Evolutionary conservation across 495 filamentous ascomycete genomes (phyloP).

Genomic region (Poronia punctata): DNA sequence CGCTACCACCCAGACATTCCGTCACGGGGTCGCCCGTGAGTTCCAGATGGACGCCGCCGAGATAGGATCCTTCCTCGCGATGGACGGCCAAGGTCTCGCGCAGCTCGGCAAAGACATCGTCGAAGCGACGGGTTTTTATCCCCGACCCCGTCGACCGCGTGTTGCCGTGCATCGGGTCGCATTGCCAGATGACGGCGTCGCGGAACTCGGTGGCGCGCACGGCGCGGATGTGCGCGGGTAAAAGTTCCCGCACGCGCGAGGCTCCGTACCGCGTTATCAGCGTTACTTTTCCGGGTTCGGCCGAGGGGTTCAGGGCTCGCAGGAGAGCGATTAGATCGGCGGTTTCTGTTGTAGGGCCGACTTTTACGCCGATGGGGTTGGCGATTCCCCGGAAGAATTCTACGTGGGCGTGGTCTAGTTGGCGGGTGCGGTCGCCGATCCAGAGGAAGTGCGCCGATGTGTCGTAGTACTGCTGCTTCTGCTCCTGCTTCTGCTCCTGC

Average conservation of each 20-base stretch:
- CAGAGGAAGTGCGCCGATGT: conserved; percentile 97
- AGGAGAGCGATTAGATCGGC: conserved; percentile 70
- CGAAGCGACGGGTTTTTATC: conserved; percentile 86
- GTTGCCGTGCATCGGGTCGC: conserved; percentile 97
- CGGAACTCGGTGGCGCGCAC: conserved; percentile 63
- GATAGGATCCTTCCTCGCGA: conserved; percentile 67
- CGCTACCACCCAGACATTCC: conserved; percentile 89
- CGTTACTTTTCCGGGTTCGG: conserved; percentile 84
- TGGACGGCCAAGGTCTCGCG: conserved; percentile 75
- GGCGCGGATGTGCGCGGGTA: conserved; percentile 78
- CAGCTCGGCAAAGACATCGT: conserved; percentile 78
- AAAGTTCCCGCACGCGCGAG: conserved; percentile 57
- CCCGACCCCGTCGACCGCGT: conserved; percentile 60
- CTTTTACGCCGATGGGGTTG: conserved; percentile 94
- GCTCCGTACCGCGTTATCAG: conserved; percentile 94
- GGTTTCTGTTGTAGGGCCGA: conserved; percentile 73
- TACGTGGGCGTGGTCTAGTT: conserved; percentile 85
- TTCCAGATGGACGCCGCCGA: conserved; percentile 93
- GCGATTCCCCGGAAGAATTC: conserved; percentile 95
- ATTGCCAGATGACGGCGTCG: conserved; percentile 89
- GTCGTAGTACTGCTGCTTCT: conserved; percentile 59
- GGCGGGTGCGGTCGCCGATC: conserved; percentile 94
- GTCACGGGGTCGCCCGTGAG: conserved; percentile 93
- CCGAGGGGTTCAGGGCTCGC: conserved; percentile 72
- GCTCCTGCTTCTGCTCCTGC: conserved; percentile 1